Base-by-base conservation (phyloP, 2,329 filamentous ascomycete species). In the Colletotrichum melonis region DNA sequence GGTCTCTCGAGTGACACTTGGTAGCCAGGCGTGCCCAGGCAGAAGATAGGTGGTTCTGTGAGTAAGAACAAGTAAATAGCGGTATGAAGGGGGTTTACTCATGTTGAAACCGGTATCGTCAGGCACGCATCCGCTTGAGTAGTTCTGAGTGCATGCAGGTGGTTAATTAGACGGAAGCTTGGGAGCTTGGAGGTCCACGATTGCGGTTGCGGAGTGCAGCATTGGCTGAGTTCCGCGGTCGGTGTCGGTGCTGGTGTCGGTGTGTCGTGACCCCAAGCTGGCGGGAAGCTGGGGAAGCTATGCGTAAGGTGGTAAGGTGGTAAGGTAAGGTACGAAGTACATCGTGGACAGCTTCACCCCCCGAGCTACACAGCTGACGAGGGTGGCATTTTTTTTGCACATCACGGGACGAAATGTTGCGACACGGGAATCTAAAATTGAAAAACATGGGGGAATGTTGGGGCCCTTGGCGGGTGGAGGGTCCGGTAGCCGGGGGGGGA, bases 371-470 rank as follows among this genome's bases (percentile, higher is more conserved):
- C 1, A 42, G 38, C 38, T 42, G 38, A 42, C 38, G 22, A 52
- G 46, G 19, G 63, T 65, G 22, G 32, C 42, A 35, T 24, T 55
- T 56, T 49, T 49, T 66, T 60, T 49, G 32, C n/a, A 28, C 60
- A 62, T 57, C 55, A 73, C 56, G 67, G 62, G 71, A 71, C 56
- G 71, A 70, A 66, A 60, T 70, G 67, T 70, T 38, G 28, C 70
- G 60, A 62, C 60, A 70, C 65, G 67, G 60, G 70, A 70, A 73
- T 57, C 28, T 52, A 38, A 38, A 58, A 65, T 65, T 32, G 30
- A 42, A 72, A 63, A 71, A 62, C 56, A 66, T 73, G 67, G 67
- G 67, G 67, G 60, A 66, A 54, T 16, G 42, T 54, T 30, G 28
- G 46, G 70, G 32, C 32, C 32, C 32, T 35, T 35, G 38, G 46